Base-by-base conservation (phyloP, 1,284 basidiomycete genomes). In the Moesziomyces sp. region DNA sequence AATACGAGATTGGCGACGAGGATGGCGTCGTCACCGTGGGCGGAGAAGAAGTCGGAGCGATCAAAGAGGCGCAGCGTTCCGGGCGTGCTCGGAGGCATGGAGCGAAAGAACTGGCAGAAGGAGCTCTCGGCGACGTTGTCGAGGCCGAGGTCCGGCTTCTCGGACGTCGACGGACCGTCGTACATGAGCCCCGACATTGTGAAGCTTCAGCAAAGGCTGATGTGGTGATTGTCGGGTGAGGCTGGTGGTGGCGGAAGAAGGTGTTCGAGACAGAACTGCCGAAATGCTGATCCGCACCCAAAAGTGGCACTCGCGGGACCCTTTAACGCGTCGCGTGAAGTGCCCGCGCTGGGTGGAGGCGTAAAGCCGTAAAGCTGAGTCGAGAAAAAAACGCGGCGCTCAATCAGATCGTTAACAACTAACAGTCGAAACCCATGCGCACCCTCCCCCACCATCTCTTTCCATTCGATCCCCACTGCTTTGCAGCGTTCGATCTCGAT, bases 1-100 rank as follows among this genome's bases (percentile, higher is more conserved):
- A 83, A 84, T 60, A 96, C 91, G 78, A 93, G 88, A 38, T 91
- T 88, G 4, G 95, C 95, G 71, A 97, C 90, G 79, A 91, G 93
- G 43, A 90, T 86, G 1, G 96, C 97, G 84, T 98, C 96, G 5
- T 90, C 86, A 0, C 94, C 95, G 80, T 98, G 94, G 0, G 90
- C 91, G 14, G 91, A 90, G 85, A 93, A 98, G 86, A 90, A 98
- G 21, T 94, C 91, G 76, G 90, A 87, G 5, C 82, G 76, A 54
- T 84, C 81, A 38, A 84, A 84, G 21, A 84, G 67, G 21, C 82
- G 82, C 16, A 84, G 56, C 3, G 80, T 83, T 14, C 78, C 80
- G 3, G 72, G 70, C 8, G 66, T 49, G 7, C 71, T 52, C 9
- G 55, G 43, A 18, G 72, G 60, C 65, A 81, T 77, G 19, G 72